Evolutionary conservation across 2,329 filamentous ascomycete genomes (phyloP), one percentile per base, ranked within the genome.

Genomic region (Mycosphaerella sp.): DNA sequence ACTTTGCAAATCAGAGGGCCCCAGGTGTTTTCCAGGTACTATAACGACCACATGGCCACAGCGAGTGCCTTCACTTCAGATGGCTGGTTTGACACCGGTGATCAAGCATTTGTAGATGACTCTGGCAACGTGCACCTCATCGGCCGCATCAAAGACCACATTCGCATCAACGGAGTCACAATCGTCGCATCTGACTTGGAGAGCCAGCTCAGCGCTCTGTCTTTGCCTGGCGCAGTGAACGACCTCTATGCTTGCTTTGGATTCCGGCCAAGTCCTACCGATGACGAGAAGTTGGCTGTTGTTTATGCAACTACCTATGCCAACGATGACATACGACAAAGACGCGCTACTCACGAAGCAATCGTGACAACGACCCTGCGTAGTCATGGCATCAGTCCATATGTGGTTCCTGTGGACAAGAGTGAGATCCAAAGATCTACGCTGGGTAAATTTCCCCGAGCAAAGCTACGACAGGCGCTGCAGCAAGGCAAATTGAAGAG

Each of bases 21-120:
- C n/a, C 80, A 80, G 59, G 76, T 91, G 50, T 96, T 97, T 79
- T 76, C 75, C 46, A 88, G 89, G 69, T 98, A 98, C 74, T 92
- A 85, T 78, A 89, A 89, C 75, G 93, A 95, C 72, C 79, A 84
- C 0, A 88, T 86, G 58, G 92, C 96, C 78, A 97, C 92, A 1
- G 74, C 77, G 54, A 92, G 92, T 73, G 78, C 85, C 0, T 77
- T 97, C 43, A 89, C 92, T 9, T 76, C 84, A 32, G 90, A 96
- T 61, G 93, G 93, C 57, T 98, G 93, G 93, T 97, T 98, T 81
- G 86, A 87, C 69, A 96, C 90, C 0, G 93, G 93, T 51, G 93
- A 98, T 66, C 43, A 53, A 17, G 51, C 51, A 29, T 12, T 48
- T 10, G 32, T 53, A 26, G 51, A 53, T 11, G 10, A 14, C 2